A percentile compares a stretch with the other conserved stretches of the same genome.
Conservation (phyloP, 331 rosid genomes). For the Malus hybrid region DNA sequence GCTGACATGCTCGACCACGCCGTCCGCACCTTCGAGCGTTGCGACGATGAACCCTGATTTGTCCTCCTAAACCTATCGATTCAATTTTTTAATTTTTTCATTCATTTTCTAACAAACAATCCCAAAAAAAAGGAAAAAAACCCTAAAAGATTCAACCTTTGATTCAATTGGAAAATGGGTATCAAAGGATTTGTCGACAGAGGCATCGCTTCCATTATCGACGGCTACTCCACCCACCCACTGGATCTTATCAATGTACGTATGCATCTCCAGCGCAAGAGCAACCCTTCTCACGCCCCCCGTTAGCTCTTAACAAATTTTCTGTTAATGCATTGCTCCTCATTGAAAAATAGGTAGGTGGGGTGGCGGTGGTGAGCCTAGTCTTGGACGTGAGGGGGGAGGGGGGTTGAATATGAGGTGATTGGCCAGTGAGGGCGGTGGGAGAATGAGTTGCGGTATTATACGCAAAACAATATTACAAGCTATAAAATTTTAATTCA, state of each 20-base stretch:
- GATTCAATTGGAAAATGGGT: conserved; percentile 25
- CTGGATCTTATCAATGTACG: conserved; percentile 82
- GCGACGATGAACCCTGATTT: neutral
- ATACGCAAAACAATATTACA: too few relatives aligned
- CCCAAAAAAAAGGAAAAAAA: neutral
- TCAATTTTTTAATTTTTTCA: neutral
- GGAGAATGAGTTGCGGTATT: too few relatives aligned
- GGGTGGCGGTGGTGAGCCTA: too few relatives aligned
- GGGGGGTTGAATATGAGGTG: too few relatives aligned
- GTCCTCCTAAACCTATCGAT: neutral
- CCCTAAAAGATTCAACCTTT: neutral
- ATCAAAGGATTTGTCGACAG: conserved; percentile 57
- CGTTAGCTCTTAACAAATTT: neutral
- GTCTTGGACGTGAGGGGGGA: too few relatives aligned
- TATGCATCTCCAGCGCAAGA: conserved; percentile 66
- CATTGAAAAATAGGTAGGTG: too few relatives aligned
- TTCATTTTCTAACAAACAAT: neutral
- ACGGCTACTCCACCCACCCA: conserved; percentile 78
- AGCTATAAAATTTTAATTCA: too few relatives aligned
- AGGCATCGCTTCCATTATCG: conserved; percentile 76
- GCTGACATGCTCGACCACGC: conserved; percentile 44
- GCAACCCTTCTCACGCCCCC: neutral
- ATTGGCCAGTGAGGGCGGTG: too few relatives aligned
- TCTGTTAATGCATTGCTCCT: too few relatives aligned
- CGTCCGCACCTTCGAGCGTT: too few relatives aligned